These are phyloP conservation scores for Pulveroboletus sp. DNA, from an alignment of 768 basidiomycete species.

Conservation along the genomic window DNA sequence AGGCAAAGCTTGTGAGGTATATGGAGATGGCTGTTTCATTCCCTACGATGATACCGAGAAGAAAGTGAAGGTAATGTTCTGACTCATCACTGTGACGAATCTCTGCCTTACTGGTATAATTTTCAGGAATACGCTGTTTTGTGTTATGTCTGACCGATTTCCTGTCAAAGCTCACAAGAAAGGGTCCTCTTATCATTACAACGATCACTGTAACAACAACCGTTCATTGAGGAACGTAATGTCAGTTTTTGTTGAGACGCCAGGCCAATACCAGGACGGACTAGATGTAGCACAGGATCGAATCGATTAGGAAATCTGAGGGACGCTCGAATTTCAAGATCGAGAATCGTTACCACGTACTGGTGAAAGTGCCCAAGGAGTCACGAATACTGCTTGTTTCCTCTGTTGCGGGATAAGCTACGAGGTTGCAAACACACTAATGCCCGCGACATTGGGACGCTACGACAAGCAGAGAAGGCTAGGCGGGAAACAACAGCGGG, in stretches of 20 bases:
- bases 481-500: too few relatives aligned
- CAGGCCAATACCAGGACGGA: background rate
- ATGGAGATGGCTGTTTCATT: slow-evolving; percentile 53
- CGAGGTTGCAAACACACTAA: too few relatives aligned
- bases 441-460: too few relatives aligned
- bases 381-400: too few relatives aligned
- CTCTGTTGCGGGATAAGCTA: too few relatives aligned
- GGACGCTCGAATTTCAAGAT: background rate
- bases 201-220: slow-evolving; percentile 6
- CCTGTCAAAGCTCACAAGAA: background rate
- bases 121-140: slow-evolving; percentile 39
- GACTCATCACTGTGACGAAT: background rate
- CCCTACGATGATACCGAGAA: slow-evolving; percentile 50
- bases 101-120: background rate
- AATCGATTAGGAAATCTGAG: background rate
- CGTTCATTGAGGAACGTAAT: slow-evolving; percentile 1
- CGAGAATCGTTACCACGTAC: too few relatives aligned
- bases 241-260: background rate
- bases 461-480: too few relatives aligned
- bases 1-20: slow-evolving; percentile 56
- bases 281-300: background rate
- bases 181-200: background rate
- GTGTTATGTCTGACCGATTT: slow-evolving; percentile 29
- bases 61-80: slow-evolving; percentile 39
- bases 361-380: too few relatives aligned